Evolutionary conservation across 306 rosid genomes (phyloP).

Genomic region (Rosa chinensis): DNA sequence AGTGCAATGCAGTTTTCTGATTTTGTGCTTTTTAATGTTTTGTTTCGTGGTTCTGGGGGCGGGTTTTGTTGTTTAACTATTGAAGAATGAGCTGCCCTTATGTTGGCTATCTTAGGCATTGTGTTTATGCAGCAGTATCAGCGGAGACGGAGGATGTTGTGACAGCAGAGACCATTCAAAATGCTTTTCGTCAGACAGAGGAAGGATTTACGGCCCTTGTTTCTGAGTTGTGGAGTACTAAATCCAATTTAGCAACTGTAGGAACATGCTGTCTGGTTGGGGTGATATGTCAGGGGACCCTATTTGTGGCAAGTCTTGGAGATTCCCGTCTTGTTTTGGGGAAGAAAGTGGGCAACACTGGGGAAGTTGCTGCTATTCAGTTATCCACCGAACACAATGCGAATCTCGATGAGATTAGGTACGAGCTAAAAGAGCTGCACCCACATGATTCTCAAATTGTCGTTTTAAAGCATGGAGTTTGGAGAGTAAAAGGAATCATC

Average conservation of each 20-base stretch:
- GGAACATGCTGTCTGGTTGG: slow-evolving; percentile 91
- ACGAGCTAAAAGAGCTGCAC: slow-evolving; percentile 67
- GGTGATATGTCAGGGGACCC: slow-evolving; percentile 70
- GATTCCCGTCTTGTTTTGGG: slow-evolving; percentile 92
- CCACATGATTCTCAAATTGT: slow-evolving; percentile 83
- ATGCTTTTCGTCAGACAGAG: slow-evolving; percentile 66
- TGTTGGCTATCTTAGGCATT: slow-evolving; percentile 53
- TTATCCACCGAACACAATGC: slow-evolving; percentile 87
- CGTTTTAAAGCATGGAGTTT: slow-evolving; percentile 79
- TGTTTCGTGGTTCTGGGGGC: slow-evolving; percentile 20
- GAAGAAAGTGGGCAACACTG: slow-evolving; percentile 77
- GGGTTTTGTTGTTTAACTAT: slow-evolving; percentile 12
- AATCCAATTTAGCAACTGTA: slow-evolving; percentile 66
- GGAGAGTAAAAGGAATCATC: slow-evolving; percentile 97
- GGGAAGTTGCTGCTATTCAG: slow-evolving; percentile 80
- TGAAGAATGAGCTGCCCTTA: slow-evolving; percentile 37
- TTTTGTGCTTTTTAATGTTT: background rate
- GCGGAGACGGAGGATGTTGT: slow-evolving; percentile 58
- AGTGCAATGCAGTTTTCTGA: background rate
- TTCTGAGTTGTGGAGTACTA: slow-evolving; percentile 59
- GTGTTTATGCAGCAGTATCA: slow-evolving; percentile 56
- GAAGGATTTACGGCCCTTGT: slow-evolving; percentile 74
- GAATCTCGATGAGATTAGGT: slow-evolving; percentile 66
- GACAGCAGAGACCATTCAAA: slow-evolving; percentile 56
- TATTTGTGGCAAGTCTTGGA: slow-evolving; percentile 76